Evolutionary conservation across 306 rosid species (phyloP).

Genomic region (Glycyrrhiza uralensis): DNA sequence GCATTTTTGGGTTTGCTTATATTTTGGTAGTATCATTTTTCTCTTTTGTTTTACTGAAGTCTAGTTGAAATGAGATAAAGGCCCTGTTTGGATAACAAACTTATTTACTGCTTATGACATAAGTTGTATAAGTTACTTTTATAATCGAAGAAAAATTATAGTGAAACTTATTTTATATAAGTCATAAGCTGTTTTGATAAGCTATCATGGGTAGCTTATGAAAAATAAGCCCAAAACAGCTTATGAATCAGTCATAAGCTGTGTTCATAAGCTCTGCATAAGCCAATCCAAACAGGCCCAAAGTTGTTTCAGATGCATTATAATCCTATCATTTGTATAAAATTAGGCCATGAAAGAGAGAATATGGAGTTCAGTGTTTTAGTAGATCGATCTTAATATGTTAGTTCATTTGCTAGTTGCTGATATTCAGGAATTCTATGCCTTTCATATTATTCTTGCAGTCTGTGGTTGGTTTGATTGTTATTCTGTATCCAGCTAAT

Average conservation of each 20-base stretch:
- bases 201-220: too few relatives aligned
- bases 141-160: too few relatives aligned
- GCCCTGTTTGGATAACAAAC: too few relatives aligned
- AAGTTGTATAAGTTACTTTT: too few relatives aligned
- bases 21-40: background rate
- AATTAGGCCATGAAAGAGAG: background rate
- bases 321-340: background rate
- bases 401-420: slow-evolving; percentile 11
- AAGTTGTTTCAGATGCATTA: background rate
- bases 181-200: too few relatives aligned
- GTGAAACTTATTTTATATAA: too few relatives aligned
- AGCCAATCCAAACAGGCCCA: too few relatives aligned
- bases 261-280: too few relatives aligned
- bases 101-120: too few relatives aligned
- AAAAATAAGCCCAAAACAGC: too few relatives aligned
- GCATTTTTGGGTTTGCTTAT: background rate
- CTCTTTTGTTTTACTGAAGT: background rate
- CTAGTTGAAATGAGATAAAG: background rate
- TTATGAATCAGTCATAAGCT: too few relatives aligned
- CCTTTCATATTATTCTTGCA: background rate
- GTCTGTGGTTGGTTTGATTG: slow-evolving; percentile 25
- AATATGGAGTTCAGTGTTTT: background rate
- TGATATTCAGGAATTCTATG: background rate
- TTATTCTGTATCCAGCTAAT: slow-evolving; percentile 35
- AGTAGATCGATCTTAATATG: background rate